Conservation (phyloP, 2,329 filamentous ascomycete genomes). For the Elsinoe australis region DNA sequence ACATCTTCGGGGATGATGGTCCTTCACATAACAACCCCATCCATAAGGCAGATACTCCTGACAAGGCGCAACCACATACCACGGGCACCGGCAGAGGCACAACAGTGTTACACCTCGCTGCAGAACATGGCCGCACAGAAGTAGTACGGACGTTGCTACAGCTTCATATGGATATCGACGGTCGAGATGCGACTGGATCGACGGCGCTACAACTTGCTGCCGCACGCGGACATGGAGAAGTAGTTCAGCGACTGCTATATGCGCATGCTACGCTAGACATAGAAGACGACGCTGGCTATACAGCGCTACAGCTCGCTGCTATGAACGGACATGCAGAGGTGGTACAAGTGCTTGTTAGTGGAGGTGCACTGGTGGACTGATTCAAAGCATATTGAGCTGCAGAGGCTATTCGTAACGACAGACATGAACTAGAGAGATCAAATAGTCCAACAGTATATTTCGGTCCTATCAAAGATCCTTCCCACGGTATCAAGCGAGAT, state of each 20-base stretch:
- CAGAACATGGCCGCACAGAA: not conserved
- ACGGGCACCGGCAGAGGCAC: too few species aligned
- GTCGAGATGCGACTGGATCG: not conserved
- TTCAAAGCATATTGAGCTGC: too few species aligned
- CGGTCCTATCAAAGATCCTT: not conserved
- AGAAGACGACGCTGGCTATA: not conserved
- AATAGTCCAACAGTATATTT: constrained; percentile 10
- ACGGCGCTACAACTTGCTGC: constrained; percentile 2
- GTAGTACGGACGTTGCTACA: not conserved
- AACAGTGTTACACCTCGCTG: not conserved
- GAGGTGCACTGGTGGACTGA: not conserved
- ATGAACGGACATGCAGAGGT: constrained; percentile 3
- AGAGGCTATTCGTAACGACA: constrained; percentile 2
- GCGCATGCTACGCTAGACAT: not conserved
- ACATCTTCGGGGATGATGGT: too few species aligned
- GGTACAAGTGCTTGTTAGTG: constrained; percentile 1
- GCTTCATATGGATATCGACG: not conserved
- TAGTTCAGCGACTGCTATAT: not conserved
- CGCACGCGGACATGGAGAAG: not conserved
- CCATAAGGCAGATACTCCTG: too few species aligned
- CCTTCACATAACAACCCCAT: too few species aligned
- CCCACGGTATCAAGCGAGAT: too few species aligned
- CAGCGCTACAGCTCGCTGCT: not conserved
- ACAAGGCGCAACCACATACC: too few species aligned
- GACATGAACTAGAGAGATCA: not conserved